Percentiles rank a stretch among this genome's conserved stretches.
Evolutionary conservation across 202 grass and related monocot species (phyloP).

Genomic region (Schoenoplectus tabernaemontani): DNA sequence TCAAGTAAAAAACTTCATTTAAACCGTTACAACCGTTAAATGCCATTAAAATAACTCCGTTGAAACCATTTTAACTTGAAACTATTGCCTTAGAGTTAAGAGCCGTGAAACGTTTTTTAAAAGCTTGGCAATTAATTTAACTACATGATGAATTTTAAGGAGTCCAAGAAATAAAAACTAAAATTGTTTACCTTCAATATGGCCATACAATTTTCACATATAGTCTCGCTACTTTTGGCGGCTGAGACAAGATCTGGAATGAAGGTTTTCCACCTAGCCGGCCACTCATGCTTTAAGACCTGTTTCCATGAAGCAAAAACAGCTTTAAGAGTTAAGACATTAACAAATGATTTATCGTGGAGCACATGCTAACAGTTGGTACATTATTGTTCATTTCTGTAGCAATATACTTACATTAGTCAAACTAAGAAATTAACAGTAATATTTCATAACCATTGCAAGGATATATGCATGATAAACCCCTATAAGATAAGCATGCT

Average conservation of each 20-base stretch:
- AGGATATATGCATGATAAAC: not conserved
- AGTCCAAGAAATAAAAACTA: slow-evolving; percentile 7
- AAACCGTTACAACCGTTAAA: too few relatives aligned
- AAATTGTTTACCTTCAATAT: slow-evolving; percentile 82
- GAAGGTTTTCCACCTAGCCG: slow-evolving; percentile 89
- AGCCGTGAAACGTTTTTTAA: too few relatives aligned
- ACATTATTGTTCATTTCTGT: not conserved
- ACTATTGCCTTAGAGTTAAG: too few relatives aligned
- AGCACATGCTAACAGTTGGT: not conserved
- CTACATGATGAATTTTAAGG: not conserved
- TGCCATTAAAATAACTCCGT: too few relatives aligned
- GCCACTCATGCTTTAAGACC: slow-evolving; percentile 99
- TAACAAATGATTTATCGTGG: not conserved
- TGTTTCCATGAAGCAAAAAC: slow-evolving; percentile 23
- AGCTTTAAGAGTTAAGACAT: not conserved
- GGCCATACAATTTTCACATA: slow-evolving; percentile 99
- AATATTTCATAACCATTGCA: not conserved
- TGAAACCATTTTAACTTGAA: too few relatives aligned
- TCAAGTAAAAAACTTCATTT: too few relatives aligned
- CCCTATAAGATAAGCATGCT: not conserved
- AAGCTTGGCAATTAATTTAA: too few relatives aligned
- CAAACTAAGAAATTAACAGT: not conserved
- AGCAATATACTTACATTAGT: not conserved
- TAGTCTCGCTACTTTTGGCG: slow-evolving; percentile 91
- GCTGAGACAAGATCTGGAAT: slow-evolving; percentile 96